Base-by-base conservation (phyloP, 257 asterid genomes). In the Solanum lignicaule region DNA sequence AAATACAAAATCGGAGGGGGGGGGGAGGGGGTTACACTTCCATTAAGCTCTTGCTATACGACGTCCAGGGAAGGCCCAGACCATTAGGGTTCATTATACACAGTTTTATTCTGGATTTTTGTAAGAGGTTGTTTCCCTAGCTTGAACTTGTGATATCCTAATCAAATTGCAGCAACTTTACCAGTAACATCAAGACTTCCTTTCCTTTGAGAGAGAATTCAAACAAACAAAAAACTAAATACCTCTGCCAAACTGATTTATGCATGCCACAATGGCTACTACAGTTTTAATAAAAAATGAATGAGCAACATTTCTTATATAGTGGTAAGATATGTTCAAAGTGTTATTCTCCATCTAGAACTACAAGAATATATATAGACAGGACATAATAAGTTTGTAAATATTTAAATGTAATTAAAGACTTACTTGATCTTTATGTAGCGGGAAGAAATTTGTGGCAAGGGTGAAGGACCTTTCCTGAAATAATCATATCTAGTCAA, bases 401-500 rank as follows among this genome's bases (percentile, higher is more conserved):
- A n/a, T n/a, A 62, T 4, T 46, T 13, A 62, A 62, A 62, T 62
- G 32, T n/a, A 62, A 62, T 62, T 23, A 62, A 62, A 6, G 29
- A 55, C 91, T 88, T 85, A 90, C 92, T 71, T 79, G 66, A 90
- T 78, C 86, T 5, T 86, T 62, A 88, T 20, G 72, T 76, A 88
- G 52, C 13, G 52, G 36, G 86, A 18, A 38, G 87, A 85, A 41
- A 90, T 9, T 62, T 85, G 85, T 7, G 86, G 88, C 36, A 87
- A 88, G 21, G 85, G 88, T 4, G 29, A 78, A 69, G 5, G 9
- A 27, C 48, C 9, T 38, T 78, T 29, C 84, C 92, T 90, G 81
- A 48, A 73, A 29, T 20, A 31, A 23, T 10, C 32, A 60, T 10
- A 15, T 0, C 29, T 73, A 73, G 27, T 62, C 31, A 62, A 62